A percentile compares a stretch with the other conserved stretches of the same genome.
These are phyloP conservation scores for Galerina marginata DNA, from an alignment of 768 basidiomycete species.

Conservation along the genomic window DNA sequence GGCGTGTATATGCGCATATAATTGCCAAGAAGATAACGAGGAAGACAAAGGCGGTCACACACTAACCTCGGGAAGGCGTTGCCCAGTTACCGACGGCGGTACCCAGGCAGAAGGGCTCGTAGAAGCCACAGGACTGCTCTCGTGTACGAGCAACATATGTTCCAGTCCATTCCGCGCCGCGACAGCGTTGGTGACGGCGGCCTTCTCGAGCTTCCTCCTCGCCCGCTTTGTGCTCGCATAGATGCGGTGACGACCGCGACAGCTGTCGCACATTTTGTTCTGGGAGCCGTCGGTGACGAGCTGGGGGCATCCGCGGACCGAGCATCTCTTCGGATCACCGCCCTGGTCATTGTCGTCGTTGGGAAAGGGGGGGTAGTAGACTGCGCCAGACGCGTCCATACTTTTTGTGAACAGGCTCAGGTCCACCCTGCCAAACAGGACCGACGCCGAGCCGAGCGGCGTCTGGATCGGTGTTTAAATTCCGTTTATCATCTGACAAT, in stretches of 20 bases:
- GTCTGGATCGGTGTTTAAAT: conserved; percentile 10
- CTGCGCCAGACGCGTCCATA: conserved; percentile 21
- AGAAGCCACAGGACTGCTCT: background rate
- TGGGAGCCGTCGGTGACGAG: conserved; percentile 8
- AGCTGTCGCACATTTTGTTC: conserved; percentile 59
- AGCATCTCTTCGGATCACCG: conserved; percentile 10
- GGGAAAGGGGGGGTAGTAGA: conserved; percentile 6
- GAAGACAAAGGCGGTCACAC: background rate
- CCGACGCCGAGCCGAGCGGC: conserved; percentile 7
- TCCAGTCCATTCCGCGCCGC: background rate
- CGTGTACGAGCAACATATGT: background rate
- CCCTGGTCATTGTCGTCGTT: background rate
- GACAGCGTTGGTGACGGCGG: conserved; percentile 27
- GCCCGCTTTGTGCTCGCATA: conserved; percentile 58
- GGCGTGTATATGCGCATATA: too few relatives aligned
- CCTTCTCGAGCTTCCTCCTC: conserved; percentile 57
- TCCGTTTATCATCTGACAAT: background rate
- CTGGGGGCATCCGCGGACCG: conserved; percentile 17
- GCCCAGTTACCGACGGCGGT: too few relatives aligned
- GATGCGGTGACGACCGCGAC: conserved; percentile 53
- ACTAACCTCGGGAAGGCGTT: background rate
- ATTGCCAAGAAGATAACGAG: too few relatives aligned
- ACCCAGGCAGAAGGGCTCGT: background rate
- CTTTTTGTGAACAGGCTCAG: conserved; percentile 4
- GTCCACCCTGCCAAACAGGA: background rate